Evolutionary conservation across 2,329 filamentous ascomycete species (phyloP).

Genomic region (Ceratocystis alfenasii): DNA sequence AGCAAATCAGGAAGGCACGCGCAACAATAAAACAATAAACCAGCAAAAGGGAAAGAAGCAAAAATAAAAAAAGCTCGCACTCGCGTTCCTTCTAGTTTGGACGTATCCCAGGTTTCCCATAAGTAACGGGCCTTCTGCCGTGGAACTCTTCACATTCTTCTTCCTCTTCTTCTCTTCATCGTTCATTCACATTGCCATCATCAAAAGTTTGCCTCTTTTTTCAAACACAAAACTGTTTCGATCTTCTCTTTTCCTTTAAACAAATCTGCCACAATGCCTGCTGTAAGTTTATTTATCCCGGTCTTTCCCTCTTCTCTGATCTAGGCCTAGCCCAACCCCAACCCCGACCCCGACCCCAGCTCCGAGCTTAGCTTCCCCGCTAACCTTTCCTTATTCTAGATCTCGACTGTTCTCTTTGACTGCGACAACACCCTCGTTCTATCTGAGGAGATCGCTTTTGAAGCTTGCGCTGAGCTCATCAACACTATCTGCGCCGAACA

Average conservation of each 20-base stretch:
- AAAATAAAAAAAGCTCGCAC: not conserved
- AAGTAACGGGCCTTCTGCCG: not conserved
- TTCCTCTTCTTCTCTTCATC: not conserved
- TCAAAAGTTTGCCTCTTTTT: too few relatives aligned
- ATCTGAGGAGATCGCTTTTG: constrained; percentile 81
- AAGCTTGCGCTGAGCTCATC: constrained; percentile 78
- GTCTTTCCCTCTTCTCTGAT: not conserved
- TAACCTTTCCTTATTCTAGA: constrained; percentile 27
- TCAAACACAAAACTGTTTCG: not conserved
- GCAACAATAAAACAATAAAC: not conserved
- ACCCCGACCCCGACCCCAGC: too few relatives aligned
- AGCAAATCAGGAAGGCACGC: constrained; percentile 2
- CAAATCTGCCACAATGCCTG: constrained; percentile 17
- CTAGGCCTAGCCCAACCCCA: not conserved
- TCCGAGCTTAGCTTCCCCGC: not conserved
- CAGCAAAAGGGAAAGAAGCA: not conserved
- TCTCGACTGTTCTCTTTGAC: constrained; percentile 63
- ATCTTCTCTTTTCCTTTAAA: not conserved
- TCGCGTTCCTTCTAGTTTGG: not conserved
- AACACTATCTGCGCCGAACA: constrained; percentile 68
- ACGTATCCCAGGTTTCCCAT: not conserved
- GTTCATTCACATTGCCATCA: not conserved
- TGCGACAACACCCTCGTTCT: constrained; percentile 88
- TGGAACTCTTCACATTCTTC: not conserved
- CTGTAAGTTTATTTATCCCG: constrained; percentile 13